Evolutionary conservation across 2,329 filamentous ascomycete species (phyloP), one percentile per base, ranked within the genome.

Genomic region (Fusarium tanahbumbuense): DNA sequence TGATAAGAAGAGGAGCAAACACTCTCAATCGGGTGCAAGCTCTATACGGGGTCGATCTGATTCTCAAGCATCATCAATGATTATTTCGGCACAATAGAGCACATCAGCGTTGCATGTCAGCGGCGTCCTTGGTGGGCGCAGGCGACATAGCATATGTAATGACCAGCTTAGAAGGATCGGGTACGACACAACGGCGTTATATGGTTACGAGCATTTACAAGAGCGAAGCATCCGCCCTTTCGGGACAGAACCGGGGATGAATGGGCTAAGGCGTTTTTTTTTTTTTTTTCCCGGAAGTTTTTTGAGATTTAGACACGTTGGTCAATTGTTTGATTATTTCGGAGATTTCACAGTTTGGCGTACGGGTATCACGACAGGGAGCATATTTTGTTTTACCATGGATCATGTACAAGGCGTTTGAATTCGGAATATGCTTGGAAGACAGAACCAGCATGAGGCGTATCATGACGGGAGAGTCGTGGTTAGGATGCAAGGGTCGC

Each of bases 1-100:
- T 49, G 71, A 75, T 41, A 76, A 73, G 54, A 73, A 64, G 45
- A 64, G 46, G 41, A 67, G 53, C 23, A 71, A 54, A 30, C 65
- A 65, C 23, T 53, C 37, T 27, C 57, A 56, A 34, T 55, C 52
- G 11, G n/a, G 56, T 9, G 56, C 67, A 22, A 42, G 48, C n/a
- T 56, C 70, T 49, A 27, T 53, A 20, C 44, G 45, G 6, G 56
- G 41, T 40, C 32, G n/a, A 10, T 40, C 62, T 5, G 22, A 42
- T 25, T 47, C 59, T n/a, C 25, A 56, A 45, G 42, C 50, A n/a
- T 57, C 64, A 12, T 58, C 57, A 25, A 56, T 48, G 54, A n/a
- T 50, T 12, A 15, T 27, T 44, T 42, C 30, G 27, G 32, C 57
- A 25, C 56, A 64, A 59, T 64, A 22, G 56, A 54, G 20, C 13